These are phyloP conservation scores for Hsuehochloa calcarea DNA, from an alignment of 176 grass and related monocot genomes.

Conservation along the genomic window DNA sequence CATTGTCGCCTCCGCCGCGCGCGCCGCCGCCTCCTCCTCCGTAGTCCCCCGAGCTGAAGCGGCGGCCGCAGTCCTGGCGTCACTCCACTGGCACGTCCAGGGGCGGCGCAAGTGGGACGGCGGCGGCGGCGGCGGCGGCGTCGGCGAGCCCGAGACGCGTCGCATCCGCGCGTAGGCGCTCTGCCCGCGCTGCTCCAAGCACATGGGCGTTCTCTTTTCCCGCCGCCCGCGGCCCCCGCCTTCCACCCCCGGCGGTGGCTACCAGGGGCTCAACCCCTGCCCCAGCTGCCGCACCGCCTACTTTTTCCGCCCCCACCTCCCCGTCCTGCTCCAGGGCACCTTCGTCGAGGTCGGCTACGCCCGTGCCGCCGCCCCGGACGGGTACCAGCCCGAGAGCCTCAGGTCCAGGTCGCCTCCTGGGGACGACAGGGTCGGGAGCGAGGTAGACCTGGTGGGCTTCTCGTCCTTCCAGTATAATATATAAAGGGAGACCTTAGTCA, in stretches of 20 bases:
- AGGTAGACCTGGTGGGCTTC: too few species aligned
- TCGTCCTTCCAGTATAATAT: too few species aligned
- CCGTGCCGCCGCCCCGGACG: conserved; percentile 24
- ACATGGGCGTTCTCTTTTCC: conserved; percentile 87
- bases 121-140: too few species aligned
- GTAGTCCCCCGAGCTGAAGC: too few species aligned
- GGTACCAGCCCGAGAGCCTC: not conserved
- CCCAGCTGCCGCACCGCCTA: conserved; percentile 91
- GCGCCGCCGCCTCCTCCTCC: too few species aligned
- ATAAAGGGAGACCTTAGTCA: too few species aligned
- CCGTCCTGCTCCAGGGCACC: conserved; percentile 79
- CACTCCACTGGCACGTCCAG: too few species aligned
- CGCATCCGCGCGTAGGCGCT: conserved; percentile 59
- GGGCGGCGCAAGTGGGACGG: too few species aligned
- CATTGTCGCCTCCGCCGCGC: too few species aligned
- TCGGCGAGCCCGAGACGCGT: too few species aligned
- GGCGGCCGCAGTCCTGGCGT: too few species aligned
- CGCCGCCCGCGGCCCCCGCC: conserved; percentile 41
- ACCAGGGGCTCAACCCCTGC: conserved; percentile 86
- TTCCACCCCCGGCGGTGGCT: conserved; percentile 43
- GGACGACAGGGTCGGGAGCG: conserved; percentile 65
- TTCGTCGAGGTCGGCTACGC: conserved; percentile 91
- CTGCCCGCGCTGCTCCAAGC: conserved; percentile 95
- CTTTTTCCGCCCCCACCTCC: conserved; percentile 78
- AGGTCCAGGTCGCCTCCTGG: conserved; percentile 49